Evolutionary conservation across 129 eudicot species (phyloP).

Genomic region (Artemisia annua): DNA sequence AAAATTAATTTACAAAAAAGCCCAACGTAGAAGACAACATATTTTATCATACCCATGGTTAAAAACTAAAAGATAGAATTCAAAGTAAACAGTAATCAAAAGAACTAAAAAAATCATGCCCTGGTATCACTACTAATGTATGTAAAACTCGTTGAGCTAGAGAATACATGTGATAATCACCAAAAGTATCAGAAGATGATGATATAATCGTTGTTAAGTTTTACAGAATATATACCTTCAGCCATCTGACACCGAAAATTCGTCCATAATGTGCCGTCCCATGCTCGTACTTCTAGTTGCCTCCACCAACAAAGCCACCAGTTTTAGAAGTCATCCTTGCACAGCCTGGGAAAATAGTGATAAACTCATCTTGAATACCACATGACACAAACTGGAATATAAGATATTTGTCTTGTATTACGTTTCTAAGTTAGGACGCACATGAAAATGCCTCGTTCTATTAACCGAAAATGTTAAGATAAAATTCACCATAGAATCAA

Average conservation of each 20-base stretch:
- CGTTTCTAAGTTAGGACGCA: conserved; percentile 26
- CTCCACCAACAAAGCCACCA: conserved; percentile 86
- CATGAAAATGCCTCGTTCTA: conserved; percentile 93
- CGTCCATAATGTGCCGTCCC: conserved; percentile 97
- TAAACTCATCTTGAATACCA: conserved; percentile 10
- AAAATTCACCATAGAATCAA: conserved; percentile 85
- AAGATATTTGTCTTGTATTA: background rate
- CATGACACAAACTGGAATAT: conserved; percentile 2
- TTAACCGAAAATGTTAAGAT: conserved; percentile 90
- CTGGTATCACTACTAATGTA: too few species aligned
- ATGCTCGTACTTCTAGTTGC: conserved; percentile 93
- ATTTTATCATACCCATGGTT: too few species aligned
- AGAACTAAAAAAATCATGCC: too few species aligned
- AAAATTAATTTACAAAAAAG: too few species aligned
- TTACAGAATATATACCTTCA: conserved; percentile 55
- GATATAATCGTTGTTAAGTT: background rate
- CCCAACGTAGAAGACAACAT: too few species aligned
- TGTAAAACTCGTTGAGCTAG: background rate
- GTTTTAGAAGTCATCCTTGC: conserved; percentile 91
- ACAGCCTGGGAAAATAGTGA: conserved; percentile 60
- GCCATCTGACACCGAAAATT: conserved; percentile 85
- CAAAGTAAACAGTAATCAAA: background rate
- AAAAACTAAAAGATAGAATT: too few species aligned
- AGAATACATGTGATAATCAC: background rate
- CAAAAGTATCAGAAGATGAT: background rate